Evolutionary conservation across 2,329 filamentous ascomycete genomes (phyloP), one percentile per base, ranked within the genome.

Genomic region (Colletotrichum sp.): DNA sequence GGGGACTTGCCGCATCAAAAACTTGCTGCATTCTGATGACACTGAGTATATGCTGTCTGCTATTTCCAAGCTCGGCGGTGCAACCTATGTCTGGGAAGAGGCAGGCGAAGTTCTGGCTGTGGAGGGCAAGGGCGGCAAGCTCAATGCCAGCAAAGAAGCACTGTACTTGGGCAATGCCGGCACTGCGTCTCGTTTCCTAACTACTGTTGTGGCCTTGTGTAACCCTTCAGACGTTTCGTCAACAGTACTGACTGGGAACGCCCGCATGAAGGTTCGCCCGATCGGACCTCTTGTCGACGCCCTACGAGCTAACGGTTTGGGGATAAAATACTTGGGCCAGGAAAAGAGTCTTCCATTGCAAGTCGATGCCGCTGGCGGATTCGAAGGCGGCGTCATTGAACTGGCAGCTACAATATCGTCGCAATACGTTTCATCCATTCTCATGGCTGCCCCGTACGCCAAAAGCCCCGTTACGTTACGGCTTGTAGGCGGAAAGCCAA

Each of bases 11-110:
- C 93, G 94, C 52, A 94, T 99, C 83, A 96, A 92, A 84, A 99
- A 99, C 81, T 88, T 99, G 36, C 90, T 99, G 13, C 96, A 98
- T 85, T 99, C 97, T 0, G 97, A 99, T 80, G 97, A 99, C 82
- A 98, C 96, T 0, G 95, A 99, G 83, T 97, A 95, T 84, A 99
- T 99, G 97, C 89, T 99, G 60, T 95, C 95, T 73, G 96, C 97
- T n/a, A 93, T 99, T 73, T 91, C 92, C 30, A 93, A 93, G 80
- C 91, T 99, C 28, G 93, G 95, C 36, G 97, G 96, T 34, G 96
- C 96, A 21, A 94, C 94, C 1, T 99, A 98, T 86, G 92, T 93
- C 1, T 99, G 96, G 96, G 95, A 98, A 84, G 95, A 98, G 68
- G 94, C 96, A 73, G 97, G 97, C n/a, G 95, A 97, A 80, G 93